Base-by-base conservation (phyloP, 352 stramenopile genomes). In the Globisporangium lucens region DNA sequence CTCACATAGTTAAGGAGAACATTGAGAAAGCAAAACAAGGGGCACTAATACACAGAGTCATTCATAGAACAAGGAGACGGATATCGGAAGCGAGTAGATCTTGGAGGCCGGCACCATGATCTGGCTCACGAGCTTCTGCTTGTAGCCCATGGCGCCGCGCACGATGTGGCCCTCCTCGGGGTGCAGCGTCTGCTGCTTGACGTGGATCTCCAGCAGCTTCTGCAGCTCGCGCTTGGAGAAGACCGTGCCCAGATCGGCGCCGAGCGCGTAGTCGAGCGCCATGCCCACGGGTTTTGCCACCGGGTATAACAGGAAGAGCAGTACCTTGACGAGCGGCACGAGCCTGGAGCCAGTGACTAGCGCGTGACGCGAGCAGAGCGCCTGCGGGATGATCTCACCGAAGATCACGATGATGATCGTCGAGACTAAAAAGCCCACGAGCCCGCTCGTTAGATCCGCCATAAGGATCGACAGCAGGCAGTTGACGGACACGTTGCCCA, bases 401-500 rank as follows among this genome's bases (percentile, higher is more conserved):
- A 98, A 98, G 51, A 99, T 84, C 38, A 98, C 89, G 79, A 99
- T 99, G 10, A 98, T 57, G 12, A 82, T 71, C 0, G 97, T 99
- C 12, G 96, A 99, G 2, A 90, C 71, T n/a, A 99, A 61, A 61
- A 99, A 99, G 30, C 97, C 97, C 41, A 95, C 69, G 30, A 96
- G 61, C 0, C 90, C 90, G 63, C 77, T 91, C 9, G 89, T 91
- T 61, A 98, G 80, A 53, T 97, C 91, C 8, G 94, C 95, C 80
- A 99, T 93, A 2, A 99, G 78, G 79, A 99, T 99, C 4, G 97
- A 99, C 4, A 99, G 76, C 49, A 98, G 51, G 43, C 95, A 95
- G 75, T 99, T 99, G 10, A 99, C 97, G 2, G 87, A 87, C 2
- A 99, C 95, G 70, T 99, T 99, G 58, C 97, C 97, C 12, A 99